These are phyloP conservation scores for Oryza glumipatula DNA, from an alignment of 176 grass and related monocot genomes.

Conservation along the genomic window DNA sequence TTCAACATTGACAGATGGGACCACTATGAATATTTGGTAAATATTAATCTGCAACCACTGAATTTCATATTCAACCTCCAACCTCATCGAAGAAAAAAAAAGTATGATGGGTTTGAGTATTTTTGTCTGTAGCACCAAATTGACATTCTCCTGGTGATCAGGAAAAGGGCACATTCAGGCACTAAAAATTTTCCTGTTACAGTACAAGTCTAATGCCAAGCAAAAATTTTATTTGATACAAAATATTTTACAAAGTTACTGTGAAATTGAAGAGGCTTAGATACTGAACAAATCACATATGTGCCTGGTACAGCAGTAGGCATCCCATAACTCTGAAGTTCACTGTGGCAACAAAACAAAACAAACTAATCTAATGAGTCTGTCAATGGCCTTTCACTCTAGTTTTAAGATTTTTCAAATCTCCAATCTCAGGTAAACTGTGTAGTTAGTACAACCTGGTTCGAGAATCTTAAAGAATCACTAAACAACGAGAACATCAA, in stretches of 20 bases:
- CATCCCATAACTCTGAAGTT: background rate
- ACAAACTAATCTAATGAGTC: constrained; percentile 5
- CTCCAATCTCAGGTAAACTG: background rate
- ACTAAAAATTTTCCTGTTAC: background rate
- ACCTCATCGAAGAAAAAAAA: background rate
- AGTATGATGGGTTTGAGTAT: background rate
- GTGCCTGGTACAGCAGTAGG: background rate
- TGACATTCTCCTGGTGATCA: background rate
- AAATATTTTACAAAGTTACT: background rate
- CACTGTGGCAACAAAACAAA: constrained; percentile 6
- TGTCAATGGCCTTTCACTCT: background rate
- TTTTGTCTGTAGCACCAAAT: background rate
- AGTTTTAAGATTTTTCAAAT: constrained; percentile 15
- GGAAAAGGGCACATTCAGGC: background rate
- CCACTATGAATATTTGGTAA: background rate
- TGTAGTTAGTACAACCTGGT: constrained; percentile 5
- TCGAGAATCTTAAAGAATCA: background rate
- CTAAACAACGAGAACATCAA: background rate
- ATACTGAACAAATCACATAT: background rate
- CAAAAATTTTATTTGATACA: background rate
- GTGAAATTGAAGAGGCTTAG: constrained; percentile 21
- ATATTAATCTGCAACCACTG: background rate
- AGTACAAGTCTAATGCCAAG: background rate
- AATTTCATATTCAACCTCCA: background rate
- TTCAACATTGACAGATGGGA: background rate